These are phyloP conservation scores for Lonicera japonica DNA, from an alignment of 129 eudicot species.

Conservation along the genomic window DNA sequence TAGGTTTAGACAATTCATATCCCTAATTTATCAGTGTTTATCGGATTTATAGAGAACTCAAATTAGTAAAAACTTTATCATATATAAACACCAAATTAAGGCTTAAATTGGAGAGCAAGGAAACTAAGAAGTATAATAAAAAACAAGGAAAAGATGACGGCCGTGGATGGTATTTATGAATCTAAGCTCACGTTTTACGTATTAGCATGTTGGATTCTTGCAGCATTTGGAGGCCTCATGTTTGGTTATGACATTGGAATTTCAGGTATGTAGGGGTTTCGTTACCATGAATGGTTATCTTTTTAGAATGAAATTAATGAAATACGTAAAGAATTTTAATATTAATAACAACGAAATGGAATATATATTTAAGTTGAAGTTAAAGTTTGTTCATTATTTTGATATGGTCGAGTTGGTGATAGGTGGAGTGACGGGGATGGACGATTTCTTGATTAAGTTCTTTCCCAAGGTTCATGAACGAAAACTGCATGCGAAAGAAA, in stretches of 20 bases:
- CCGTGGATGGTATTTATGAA: neutral
- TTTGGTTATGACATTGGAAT: conserved; percentile 47
- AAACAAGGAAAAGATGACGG: neutral
- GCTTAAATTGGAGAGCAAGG: too few species aligned
- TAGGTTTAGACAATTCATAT: too few species aligned
- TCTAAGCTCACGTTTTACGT: conserved; percentile 26
- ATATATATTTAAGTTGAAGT: neutral
- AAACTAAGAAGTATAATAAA: too few species aligned
- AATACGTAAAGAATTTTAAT: too few species aligned
- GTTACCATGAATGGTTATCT: too few species aligned
- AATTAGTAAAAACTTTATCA: too few species aligned
- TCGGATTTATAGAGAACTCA: too few species aligned
- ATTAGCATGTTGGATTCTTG: conserved; percentile 36
- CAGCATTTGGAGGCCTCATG: conserved; percentile 46
- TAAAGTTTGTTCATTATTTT: neutral
- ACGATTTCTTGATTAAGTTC: conserved; percentile 5
- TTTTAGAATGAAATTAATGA: neutral
- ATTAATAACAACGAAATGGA: too few species aligned
- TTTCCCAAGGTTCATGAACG: neutral
- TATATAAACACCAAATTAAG: too few species aligned
- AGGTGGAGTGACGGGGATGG: conserved; percentile 12
- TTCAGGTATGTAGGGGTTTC: conserved; percentile 18
- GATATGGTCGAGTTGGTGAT: too few species aligned
- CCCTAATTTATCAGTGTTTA: too few species aligned
- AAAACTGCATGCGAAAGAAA: neutral